A percentile compares a stretch with the other conserved stretches of the same genome.
phyloP scores from a whole-genome alignment of 1,139 yeast genomes.

The Blastobotrys niveus region DNA sequence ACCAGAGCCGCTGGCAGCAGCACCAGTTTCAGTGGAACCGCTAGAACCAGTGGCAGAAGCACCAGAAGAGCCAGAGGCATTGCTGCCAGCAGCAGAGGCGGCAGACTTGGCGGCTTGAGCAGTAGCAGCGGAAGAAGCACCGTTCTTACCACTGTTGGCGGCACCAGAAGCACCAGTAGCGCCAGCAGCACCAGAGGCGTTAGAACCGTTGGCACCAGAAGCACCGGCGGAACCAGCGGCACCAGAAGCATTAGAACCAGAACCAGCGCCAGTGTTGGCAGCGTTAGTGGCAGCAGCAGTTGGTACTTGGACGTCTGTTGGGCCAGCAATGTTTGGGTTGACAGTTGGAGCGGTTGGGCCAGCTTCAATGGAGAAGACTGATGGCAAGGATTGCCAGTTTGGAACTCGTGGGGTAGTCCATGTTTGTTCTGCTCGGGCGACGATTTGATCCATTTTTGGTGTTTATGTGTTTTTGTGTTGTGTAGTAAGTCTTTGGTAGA shows the following conservation, averaged over 20 bases:
- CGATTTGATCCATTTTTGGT: conserved; percentile 2
- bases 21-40: too few species aligned
- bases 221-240: conserved; percentile 1
- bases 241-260: conserved; percentile 2
- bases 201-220: background rate
- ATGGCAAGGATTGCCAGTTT: conserved; percentile 12
- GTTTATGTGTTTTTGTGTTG: background rate
- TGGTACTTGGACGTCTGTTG: background rate
- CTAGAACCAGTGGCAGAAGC: background rate
- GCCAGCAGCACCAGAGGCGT: background rate
- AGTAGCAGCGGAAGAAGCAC: background rate
- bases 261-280: background rate
- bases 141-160: too few species aligned
- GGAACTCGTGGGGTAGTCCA: conserved; percentile 13
- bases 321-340: conserved; percentile 6
- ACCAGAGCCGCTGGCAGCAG: conserved; percentile 3
- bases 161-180: conserved; percentile 1
- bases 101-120: too few species aligned
- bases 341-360: conserved; percentile 11
- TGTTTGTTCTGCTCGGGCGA: conserved; percentile 3
- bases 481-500: background rate
- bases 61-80: background rate
- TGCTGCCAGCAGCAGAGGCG: background rate
- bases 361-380: conserved; percentile 8
- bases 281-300: background rate